Base-by-base conservation (phyloP, 2,329 filamentous ascomycete species). In the Beauveria brongniartii region DNA sequence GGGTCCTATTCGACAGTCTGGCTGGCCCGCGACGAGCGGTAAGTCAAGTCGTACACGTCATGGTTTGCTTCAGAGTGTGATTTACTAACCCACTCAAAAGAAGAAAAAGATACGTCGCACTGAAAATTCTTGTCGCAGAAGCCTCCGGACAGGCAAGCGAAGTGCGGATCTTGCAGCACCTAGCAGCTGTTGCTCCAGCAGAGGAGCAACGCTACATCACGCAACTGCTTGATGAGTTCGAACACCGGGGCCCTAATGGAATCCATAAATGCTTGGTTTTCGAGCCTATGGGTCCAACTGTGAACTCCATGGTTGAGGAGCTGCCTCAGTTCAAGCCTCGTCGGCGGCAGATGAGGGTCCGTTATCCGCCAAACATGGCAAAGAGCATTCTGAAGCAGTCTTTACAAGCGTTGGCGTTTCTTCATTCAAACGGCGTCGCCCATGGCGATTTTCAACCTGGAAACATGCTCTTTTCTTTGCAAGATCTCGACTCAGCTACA, bases 1-100 rank as follows among this genome's bases (percentile, higher is more conserved):
- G 77, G 78, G 28, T 72, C 73, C 3, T 78, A 67, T 63, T 78
- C 76, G 3, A 80, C 77, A 0, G 77, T 80, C 22, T 81, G 77
- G 78, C 70, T 80, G 47, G 77, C 73, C 26, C 66, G 56, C 43
- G 72, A 75, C 63, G 43, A 62, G 14, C 65, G 41, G 70, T 68
- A 67, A 65, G 59, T 61, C 26, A 43, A 34, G 14, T 12, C 59
- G 44, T 57, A 3, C 60, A 53, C 34, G 16, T 18, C 18, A 53
- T 26, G 4, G 43, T 62, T 40, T 22, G 5, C 48, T 62, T 40
- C 61, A 10, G 10, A n/a, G n/a, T n/a, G 20, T 30, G 14, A 2
- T 24, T 41, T 24, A n/a, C 24, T 61, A 9, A 58, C 43, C 57
- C 56, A 22, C 41, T 53, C 48, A 12, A 10, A 61, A 69, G 66